These are phyloP conservation scores for Dacryopinax primogenitus DNA, from an alignment of 768 basidiomycete species.

Conservation along the genomic window DNA sequence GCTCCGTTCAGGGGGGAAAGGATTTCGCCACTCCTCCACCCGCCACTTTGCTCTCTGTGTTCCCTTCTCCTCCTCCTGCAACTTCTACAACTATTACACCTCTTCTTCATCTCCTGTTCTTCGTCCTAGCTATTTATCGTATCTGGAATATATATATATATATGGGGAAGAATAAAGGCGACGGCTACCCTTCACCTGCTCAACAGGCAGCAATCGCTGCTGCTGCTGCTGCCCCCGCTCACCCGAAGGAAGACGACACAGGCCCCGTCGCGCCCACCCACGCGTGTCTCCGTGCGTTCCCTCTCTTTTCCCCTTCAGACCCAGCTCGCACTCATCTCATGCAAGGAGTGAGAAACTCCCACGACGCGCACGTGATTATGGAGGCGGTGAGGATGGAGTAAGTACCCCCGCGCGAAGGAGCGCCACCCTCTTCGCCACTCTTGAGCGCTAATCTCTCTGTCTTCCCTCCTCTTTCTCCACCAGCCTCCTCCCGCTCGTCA, in stretches of 20 bases:
- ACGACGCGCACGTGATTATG: constrained; percentile 9
- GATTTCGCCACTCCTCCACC: constrained; percentile 8
- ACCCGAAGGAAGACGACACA: neutral
- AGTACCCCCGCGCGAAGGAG: neutral
- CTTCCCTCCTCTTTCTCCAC: neutral
- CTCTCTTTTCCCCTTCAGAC: neutral
- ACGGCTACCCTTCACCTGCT: neutral
- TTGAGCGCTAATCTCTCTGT: neutral
- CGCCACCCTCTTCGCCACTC: constrained; percentile 4
- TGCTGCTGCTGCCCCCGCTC: neutral
- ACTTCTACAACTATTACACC: neutral
- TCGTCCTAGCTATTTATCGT: neutral
- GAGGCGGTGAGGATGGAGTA: constrained; percentile 5
- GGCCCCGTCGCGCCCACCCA: neutral
- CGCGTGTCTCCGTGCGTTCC: neutral
- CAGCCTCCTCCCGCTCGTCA: constrained; percentile 8
- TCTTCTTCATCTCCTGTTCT: neutral
- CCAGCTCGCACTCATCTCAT: neutral
- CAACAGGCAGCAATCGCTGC: neutral
- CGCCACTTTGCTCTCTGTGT: neutral
- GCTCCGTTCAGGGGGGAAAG: neutral
- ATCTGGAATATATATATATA: neutral
- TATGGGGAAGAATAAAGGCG: neutral
- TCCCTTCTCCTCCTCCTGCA: neutral
- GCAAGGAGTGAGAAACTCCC: neutral